Percentiles rank a stretch among this genome's conserved stretches.
phyloP scores from a whole-genome alignment of 257 asterid genomes.

The Verbascum thapsus region DNA sequence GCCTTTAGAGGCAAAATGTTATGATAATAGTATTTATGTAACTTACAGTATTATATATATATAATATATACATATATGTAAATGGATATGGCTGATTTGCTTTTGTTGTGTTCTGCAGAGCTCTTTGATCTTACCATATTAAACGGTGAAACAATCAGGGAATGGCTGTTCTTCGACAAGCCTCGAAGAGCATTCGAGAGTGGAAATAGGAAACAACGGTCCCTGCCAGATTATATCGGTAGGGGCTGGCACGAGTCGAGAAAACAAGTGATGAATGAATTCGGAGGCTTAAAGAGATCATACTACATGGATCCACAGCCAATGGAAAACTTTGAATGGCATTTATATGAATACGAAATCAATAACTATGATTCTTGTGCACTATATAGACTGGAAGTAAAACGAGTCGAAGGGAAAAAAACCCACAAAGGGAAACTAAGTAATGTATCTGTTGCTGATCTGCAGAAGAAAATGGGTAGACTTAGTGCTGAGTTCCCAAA shows the following conservation, averaged over 20 bases:
- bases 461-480: conserved; percentile 89
- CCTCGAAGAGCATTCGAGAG: conserved; percentile 98
- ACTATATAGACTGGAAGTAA: conserved; percentile 82
- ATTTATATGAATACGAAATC: conserved; percentile 84
- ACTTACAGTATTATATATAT: too few relatives aligned
- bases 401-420: conserved; percentile 73
- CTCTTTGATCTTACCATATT: conserved; percentile 73
- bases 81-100: conserved; percentile 15
- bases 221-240: conserved; percentile 91
- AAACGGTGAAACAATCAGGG: conserved; percentile 85
- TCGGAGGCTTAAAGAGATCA: conserved; percentile 91
- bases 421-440: conserved; percentile 72
- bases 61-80: too few relatives aligned
- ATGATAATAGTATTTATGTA: too few relatives aligned
- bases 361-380: conserved; percentile 71
- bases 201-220: conserved; percentile 93
- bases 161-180: conserved; percentile 97
- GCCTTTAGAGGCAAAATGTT: too few relatives aligned
- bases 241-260: conserved; percentile 99
- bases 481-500: conserved; percentile 76
- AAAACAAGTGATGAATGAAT: conserved; percentile 84
- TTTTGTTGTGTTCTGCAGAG: conserved; percentile 49
- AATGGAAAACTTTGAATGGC: conserved; percentile 82
- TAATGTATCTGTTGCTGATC: conserved; percentile 74
- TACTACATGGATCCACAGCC: conserved; percentile 99